Evolutionary conservation across 2,329 filamentous ascomycete genomes (phyloP).

Genomic region (Venturia carpophila): DNA sequence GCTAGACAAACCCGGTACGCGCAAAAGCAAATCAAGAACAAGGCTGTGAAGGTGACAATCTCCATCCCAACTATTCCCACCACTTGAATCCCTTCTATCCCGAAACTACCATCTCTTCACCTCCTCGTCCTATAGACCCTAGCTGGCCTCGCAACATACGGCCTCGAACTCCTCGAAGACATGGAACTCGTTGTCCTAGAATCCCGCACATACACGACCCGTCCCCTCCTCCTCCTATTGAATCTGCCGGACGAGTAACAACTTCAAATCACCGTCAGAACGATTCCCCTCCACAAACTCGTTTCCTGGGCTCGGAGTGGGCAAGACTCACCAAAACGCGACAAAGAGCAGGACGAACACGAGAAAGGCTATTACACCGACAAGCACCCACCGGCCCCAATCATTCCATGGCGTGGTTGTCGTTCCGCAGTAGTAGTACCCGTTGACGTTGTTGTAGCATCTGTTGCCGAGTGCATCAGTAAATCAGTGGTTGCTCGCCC

Average conservation of each 20-base stretch:
- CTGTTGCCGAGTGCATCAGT: not conserved
- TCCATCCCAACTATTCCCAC: not conserved
- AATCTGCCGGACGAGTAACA: not conserved
- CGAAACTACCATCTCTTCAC: not conserved
- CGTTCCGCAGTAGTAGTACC: slow-evolving; percentile 4
- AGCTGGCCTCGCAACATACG: not conserved
- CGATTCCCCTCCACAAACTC: too few species aligned
- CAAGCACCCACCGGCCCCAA: not conserved
- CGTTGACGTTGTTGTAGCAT: not conserved
- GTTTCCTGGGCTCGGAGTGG: not conserved
- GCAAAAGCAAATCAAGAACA: not conserved
- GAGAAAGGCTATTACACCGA: not conserved
- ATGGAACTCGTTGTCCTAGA: not conserved
- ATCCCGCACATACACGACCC: not conserved
- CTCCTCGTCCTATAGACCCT: slow-evolving; percentile 8
- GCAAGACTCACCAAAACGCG: not conserved
- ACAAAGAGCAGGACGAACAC: not conserved
- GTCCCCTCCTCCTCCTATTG: not conserved
- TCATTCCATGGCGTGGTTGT: slow-evolving; percentile 7
- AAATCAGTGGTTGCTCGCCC: not conserved
- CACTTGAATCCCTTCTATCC: not conserved
- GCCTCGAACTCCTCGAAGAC: not conserved
- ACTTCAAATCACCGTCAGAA: not conserved
- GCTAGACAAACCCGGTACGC: not conserved
- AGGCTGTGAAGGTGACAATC: not conserved